Conservation (phyloP, 306 rosid species). For the Citrullus colocynthis region DNA sequence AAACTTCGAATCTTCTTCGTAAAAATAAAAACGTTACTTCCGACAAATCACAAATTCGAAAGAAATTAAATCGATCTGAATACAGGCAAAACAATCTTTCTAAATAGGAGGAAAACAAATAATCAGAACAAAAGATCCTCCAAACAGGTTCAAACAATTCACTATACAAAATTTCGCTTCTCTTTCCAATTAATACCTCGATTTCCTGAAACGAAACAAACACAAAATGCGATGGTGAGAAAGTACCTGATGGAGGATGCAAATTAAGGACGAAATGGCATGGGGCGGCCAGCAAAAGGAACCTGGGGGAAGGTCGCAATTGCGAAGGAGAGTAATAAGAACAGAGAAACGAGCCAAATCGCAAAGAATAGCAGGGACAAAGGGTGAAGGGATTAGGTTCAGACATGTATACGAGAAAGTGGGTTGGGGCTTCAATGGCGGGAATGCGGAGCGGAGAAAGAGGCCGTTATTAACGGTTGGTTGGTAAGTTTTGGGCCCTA, state of each 20-base stretch:
- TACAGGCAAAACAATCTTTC: not conserved
- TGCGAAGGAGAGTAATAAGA: not conserved
- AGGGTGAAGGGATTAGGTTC: not conserved
- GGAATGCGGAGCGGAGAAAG: not conserved
- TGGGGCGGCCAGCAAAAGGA: not conserved
- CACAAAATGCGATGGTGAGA: not conserved
- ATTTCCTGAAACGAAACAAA: not conserved
- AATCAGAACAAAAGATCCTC: not conserved
- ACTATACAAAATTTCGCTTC: not conserved
- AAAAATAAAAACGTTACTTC: slow-evolving; percentile 7
- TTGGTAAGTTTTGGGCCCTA: not conserved
- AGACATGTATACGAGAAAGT: slow-evolving; percentile 5
- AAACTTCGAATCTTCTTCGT: not conserved
- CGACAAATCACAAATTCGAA: not conserved
- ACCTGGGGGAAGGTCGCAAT: not conserved
- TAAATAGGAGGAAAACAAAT: not conserved
- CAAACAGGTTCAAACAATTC: not conserved
- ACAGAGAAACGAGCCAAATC: not conserved
- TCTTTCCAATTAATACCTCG: not conserved
- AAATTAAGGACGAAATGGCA: not conserved
- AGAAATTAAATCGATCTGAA: not conserved
- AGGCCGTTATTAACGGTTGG: slow-evolving; percentile 8
- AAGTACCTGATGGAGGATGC: not conserved
- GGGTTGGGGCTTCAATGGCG: not conserved
- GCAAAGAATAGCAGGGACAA: not conserved